Evolutionary conservation across 116 monocot genomes (phyloP).

Genomic region (Iris pallida): DNA sequence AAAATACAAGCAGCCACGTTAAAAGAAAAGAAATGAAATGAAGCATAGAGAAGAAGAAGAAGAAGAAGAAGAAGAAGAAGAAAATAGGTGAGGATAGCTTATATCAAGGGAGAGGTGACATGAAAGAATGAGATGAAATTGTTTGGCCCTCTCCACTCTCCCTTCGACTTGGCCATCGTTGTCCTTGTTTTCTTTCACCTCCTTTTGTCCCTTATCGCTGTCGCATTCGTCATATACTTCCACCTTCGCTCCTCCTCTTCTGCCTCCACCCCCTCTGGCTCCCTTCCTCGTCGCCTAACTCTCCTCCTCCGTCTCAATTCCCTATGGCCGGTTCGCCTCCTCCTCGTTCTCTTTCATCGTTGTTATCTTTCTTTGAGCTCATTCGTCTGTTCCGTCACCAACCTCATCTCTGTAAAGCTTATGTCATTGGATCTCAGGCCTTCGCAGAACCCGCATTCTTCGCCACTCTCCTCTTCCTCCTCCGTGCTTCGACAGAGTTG

Average conservation of each 20-base stretch:
- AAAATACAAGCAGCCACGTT: too few relatives aligned
- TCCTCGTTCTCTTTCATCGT: constrained; percentile 14
- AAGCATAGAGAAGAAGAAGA: neutral
- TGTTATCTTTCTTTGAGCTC: constrained; percentile 6
- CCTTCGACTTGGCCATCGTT: constrained; percentile 20
- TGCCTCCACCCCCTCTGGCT: constrained; percentile 14
- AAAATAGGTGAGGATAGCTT: neutral
- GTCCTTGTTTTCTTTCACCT: constrained; percentile 16
- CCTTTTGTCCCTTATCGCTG: constrained; percentile 22
- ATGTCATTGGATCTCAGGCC: constrained; percentile 30
- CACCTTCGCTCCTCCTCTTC: constrained; percentile 21
- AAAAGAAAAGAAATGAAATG: neutral
- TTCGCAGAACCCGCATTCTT: constrained; percentile 45
- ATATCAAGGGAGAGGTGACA: too few relatives aligned
- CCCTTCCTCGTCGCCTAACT: constrained; percentile 19
- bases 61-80: neutral
- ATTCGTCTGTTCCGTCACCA: neutral
- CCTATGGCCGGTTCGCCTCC: constrained; percentile 29
- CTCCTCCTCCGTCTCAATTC: constrained; percentile 29
- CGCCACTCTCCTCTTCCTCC: constrained; percentile 47
- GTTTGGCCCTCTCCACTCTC: neutral
- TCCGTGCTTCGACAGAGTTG: constrained; percentile 19
- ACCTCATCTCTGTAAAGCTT: constrained; percentile 8
- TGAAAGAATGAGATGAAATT: neutral
- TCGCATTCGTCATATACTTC: constrained; percentile 34